Percentiles rank a stretch among this genome's conserved stretches.
Evolutionary conservation across 176 grass and related monocot genomes (phyloP).

Genomic region (Pharus latifolius): DNA sequence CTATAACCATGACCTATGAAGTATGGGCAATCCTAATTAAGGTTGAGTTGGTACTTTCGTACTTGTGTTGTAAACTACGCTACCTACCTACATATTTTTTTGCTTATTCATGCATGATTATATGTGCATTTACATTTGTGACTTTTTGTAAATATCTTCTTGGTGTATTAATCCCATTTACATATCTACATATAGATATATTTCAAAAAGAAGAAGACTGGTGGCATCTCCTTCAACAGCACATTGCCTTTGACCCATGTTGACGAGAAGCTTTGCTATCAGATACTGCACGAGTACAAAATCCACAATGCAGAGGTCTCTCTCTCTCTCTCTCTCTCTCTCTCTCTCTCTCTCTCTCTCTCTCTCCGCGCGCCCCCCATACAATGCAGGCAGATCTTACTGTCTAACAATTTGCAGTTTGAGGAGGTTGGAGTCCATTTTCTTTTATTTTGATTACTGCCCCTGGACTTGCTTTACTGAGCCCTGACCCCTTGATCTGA

Average conservation of each 20-base stretch:
- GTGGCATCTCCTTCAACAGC: constrained; percentile 95
- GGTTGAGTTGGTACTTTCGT: neutral
- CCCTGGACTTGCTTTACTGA: too few species aligned
- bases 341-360: too few species aligned
- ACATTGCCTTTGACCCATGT: constrained; percentile 71
- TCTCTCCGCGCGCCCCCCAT: too few species aligned
- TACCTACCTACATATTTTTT: neutral
- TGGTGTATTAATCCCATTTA: too few species aligned
- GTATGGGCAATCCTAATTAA: neutral
- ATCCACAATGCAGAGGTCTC: constrained; percentile 97
- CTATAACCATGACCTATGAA: neutral
- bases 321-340: too few species aligned
- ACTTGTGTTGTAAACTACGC: neutral
- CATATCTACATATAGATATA: constrained; percentile 83
- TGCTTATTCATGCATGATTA: neutral
- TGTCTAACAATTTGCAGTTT: too few species aligned
- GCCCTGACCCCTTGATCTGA: too few species aligned
- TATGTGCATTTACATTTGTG: neutral
- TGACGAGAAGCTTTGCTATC: constrained; percentile 98
- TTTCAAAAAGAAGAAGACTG: constrained; percentile 98
- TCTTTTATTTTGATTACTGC: neutral
- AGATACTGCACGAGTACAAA: constrained; percentile 97
- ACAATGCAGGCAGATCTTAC: too few species aligned
- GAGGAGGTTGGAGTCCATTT: neutral
- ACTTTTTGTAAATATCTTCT: too few species aligned